phyloP scores from a whole-genome alignment of 192 early-diverging fungal genomes.

The Backusella tarrabulga region DNA sequence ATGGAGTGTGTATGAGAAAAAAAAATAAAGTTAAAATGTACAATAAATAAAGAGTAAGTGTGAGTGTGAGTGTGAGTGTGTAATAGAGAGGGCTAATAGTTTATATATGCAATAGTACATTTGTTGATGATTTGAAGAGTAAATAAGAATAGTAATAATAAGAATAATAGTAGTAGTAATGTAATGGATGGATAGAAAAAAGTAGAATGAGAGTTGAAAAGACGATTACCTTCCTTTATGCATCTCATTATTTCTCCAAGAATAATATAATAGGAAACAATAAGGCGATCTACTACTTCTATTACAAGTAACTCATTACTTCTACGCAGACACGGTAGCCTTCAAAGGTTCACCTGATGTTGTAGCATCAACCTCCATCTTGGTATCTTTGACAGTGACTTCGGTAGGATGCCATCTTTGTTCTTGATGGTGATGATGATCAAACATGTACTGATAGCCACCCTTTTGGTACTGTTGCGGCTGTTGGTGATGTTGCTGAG shows the following conservation, averaged over 20 bases:
- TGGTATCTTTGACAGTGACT: neutral
- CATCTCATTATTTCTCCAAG: too few relatives aligned
- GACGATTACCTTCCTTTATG: too few relatives aligned
- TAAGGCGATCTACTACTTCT: neutral
- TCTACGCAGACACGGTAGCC: conserved; percentile 4
- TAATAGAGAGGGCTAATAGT: neutral
- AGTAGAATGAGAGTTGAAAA: neutral
- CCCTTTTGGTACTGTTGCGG: neutral
- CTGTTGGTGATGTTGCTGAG: neutral
- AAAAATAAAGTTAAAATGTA: neutral
- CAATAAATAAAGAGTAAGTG: neutral
- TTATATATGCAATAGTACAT: neutral
- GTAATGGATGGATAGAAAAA: neutral
- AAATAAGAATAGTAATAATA: neutral
- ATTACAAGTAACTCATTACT: neutral
- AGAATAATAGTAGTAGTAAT: neutral
- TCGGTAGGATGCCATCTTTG: conserved; percentile 2
- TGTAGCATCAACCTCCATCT: conserved; percentile 12
- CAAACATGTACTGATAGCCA: neutral
- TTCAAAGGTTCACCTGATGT: conserved; percentile 6
- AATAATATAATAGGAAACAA: too few relatives aligned
- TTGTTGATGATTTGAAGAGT: neutral
- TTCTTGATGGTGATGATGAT: neutral
- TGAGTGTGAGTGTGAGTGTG: neutral
- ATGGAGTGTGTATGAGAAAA: neutral